Evolutionary conservation across 768 basidiomycete genomes (phyloP).

Genomic region (Leccinum longicurvipes): DNA sequence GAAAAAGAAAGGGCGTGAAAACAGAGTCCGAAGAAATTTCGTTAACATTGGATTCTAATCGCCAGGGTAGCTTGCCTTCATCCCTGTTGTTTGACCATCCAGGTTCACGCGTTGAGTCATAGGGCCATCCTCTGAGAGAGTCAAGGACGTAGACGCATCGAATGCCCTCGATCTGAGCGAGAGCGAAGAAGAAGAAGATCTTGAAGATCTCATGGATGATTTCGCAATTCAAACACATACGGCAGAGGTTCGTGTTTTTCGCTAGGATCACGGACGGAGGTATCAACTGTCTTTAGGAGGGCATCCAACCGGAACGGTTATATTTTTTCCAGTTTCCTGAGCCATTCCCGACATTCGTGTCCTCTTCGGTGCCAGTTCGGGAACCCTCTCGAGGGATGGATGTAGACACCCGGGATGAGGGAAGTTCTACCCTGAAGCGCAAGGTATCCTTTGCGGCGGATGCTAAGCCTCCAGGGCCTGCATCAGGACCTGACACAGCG

Average conservation of each 20-base stretch:
- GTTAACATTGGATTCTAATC: slow-evolving; percentile 23
- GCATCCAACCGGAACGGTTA: slow-evolving; percentile 58
- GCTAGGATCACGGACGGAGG: background rate
- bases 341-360: slow-evolving; percentile 74
- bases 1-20: slow-evolving; percentile 34
- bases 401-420: slow-evolving; percentile 29
- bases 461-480: slow-evolving; percentile 46
- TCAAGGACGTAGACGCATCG: slow-evolving; percentile 41
- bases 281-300: slow-evolving; percentile 35
- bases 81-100: background rate
- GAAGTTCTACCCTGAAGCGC: slow-evolving; percentile 34
- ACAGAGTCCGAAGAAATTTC: slow-evolving; percentile 46
- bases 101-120: background rate
- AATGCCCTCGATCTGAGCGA: slow-evolving; percentile 71
- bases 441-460: slow-evolving; percentile 63
- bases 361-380: slow-evolving; percentile 32
- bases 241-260: slow-evolving; percentile 36
- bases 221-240: slow-evolving; percentile 46
- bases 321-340: slow-evolving; percentile 91
- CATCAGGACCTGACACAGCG: slow-evolving; percentile 18
- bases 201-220: slow-evolving; percentile 74
- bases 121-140: slow-evolving; percentile 3
- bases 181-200: slow-evolving; percentile 74
- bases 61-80: slow-evolving; percentile 31
- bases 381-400: slow-evolving; percentile 31